Base-by-base conservation (phyloP, 257 asterid species). In the Marsdenia floribunda region DNA sequence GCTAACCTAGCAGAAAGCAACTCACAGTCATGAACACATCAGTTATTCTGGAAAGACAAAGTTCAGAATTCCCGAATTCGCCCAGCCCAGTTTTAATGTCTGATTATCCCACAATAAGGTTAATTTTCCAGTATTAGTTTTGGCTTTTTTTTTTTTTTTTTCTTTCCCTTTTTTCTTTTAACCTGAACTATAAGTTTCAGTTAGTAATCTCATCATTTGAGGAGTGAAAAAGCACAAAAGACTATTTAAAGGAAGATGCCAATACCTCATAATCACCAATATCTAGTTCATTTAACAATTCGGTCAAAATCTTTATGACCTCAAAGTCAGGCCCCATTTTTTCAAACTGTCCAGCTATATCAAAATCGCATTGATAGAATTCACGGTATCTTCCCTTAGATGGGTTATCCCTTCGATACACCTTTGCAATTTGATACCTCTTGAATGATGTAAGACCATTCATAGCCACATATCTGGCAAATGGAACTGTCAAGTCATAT, bases 281-380 rank as follows among this genome's bases (percentile, higher is more conserved):
- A 82, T 90, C 85, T 24, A 95, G 90, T 86, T 90, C 92, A 86
- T 92, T 81, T 69, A 95, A 88, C 87, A 95, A 83, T 90, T 95
- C 99, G 6, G 94, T 89, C 88, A 92, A 82, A 79, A 89, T 86
- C 78, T 84, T 85, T 72, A 94, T 76, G 84, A 90, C 96, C 89
- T 92, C 99, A 86, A 95, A 95, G 70, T 95, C 97, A 19, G 97
- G 97, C 54, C 94, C 94, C 99, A 95, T 95, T 79, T 90, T 90
- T 61, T 89, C 98, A 77, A 84, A 92, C 73, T 89, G 96, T 14
- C 99, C 99, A 0, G 99, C 99, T 26, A 92, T 85, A 75, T 95
- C 99, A 77, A 95, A 88, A 84, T 90, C 98, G 37, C 99, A 95
- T 77, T 95, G 99, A 79, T 92, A 92, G 83, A 95, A 95, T 84